These are phyloP conservation scores for Microsporum canis DNA, from an alignment of 2,329 filamentous ascomycete species.

Conservation along the genomic window DNA sequence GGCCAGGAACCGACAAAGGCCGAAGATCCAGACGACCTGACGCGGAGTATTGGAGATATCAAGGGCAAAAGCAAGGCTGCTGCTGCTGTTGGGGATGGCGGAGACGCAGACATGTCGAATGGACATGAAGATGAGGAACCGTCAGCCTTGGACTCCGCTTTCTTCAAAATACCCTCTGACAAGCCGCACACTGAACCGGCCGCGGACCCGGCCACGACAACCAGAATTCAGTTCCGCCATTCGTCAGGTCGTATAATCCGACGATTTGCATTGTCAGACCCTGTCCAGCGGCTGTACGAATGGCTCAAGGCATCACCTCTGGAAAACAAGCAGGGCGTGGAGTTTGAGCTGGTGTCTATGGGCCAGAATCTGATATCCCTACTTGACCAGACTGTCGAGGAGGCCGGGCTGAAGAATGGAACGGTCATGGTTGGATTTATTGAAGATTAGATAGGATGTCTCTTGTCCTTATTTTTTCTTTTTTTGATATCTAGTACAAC, in stretches of 20 bases:
- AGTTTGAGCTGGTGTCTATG: constrained; percentile 83
- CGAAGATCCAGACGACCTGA: constrained; percentile 78
- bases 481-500: background rate
- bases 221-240: constrained; percentile 86
- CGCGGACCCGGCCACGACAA: constrained; percentile 58
- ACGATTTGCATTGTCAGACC: constrained; percentile 66
- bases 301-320: constrained; percentile 87
- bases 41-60: constrained; percentile 48
- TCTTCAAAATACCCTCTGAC: constrained; percentile 62
- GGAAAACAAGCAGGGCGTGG: constrained; percentile 62
- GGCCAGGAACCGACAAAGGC: constrained; percentile 39
- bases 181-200: constrained; percentile 69
- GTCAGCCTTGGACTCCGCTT: constrained; percentile 16
- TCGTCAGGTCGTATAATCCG: constrained; percentile 75
- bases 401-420: constrained; percentile 78
- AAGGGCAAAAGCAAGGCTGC: constrained; percentile 44
- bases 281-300: constrained; percentile 77
- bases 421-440: constrained; percentile 92
- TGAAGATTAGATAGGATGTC: constrained; percentile 21
- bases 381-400: constrained; percentile 62
- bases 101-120: constrained; percentile 28
- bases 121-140: constrained; percentile 20
- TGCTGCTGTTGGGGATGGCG: constrained; percentile 33
- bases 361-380: constrained; percentile 72
- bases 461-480: background rate